Conservation (phyloP, 257 asterid genomes). For the Thymus mandschuricus region DNA sequence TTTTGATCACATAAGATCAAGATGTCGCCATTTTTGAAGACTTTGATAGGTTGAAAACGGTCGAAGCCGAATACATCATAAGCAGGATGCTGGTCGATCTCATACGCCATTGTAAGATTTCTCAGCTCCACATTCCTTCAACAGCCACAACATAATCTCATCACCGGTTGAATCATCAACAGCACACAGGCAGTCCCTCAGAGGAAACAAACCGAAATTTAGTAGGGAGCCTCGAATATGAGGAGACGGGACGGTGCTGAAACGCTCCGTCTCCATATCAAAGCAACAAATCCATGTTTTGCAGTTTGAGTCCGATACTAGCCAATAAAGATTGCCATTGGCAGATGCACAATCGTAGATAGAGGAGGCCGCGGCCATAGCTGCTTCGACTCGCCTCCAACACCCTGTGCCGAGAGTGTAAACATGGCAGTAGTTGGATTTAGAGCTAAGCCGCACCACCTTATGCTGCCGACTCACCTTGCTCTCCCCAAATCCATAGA, state of each 20-base stretch:
- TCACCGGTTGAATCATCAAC: too few species aligned
- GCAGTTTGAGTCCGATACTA: constrained; percentile 30
- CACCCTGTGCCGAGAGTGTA: constrained; percentile 52
- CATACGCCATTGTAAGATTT: not conserved
- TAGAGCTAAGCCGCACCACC: constrained; percentile 34
- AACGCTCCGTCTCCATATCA: too few species aligned
- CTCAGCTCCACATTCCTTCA: not conserved
- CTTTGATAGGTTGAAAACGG: constrained; percentile 27
- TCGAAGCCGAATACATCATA: not conserved
- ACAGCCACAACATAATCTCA: not conserved
- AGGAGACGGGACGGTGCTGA: too few species aligned
- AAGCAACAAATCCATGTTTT: too few species aligned
- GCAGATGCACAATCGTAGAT: constrained; percentile 16
- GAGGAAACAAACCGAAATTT: too few species aligned
- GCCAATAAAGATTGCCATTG: constrained; percentile 54
- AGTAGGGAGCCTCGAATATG: too few species aligned
- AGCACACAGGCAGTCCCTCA: too few species aligned
- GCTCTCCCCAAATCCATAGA: constrained; percentile 52
- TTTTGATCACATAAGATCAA: constrained; percentile 39
- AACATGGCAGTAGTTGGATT: constrained; percentile 29
- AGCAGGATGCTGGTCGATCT: not conserved
- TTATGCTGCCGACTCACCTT: constrained; percentile 29
- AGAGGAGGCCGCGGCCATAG: not conserved
- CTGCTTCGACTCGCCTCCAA: constrained; percentile 34
- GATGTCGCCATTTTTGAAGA: constrained; percentile 43